These are phyloP conservation scores for Trametes villosa DNA, from an alignment of 768 basidiomycete genomes.

Conservation along the genomic window DNA sequence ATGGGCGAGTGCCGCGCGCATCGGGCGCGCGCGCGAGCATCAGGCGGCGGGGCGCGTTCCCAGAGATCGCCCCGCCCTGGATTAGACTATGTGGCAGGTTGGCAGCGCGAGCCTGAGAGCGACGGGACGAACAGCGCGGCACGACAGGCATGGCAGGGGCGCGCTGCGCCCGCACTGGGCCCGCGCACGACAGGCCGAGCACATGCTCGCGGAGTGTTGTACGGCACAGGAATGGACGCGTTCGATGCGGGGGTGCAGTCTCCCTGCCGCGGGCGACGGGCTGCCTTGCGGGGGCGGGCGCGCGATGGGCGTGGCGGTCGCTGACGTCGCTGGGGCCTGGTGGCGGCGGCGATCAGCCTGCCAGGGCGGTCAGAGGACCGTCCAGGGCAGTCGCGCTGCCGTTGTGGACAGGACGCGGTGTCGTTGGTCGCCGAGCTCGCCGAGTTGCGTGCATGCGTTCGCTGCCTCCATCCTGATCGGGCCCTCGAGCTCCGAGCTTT, in stretches of 20 bases:
- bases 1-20: too few species aligned
- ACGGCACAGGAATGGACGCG: not conserved
- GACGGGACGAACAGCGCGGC: not conserved
- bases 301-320: not conserved
- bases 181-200: not conserved
- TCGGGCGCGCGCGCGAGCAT: not conserved
- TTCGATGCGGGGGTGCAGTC: not conserved
- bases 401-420: not conserved
- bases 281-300: not conserved
- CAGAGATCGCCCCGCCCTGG: not conserved
- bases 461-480: not conserved
- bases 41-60: not conserved
- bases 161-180: not conserved
- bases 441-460: not conserved
- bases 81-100: not conserved
- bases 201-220: constrained; percentile 11
- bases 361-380: not conserved
- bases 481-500: not conserved
- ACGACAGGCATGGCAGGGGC: not conserved
- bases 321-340: not conserved
- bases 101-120: not conserved
- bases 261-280: constrained; percentile 1
- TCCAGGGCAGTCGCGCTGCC: not conserved
- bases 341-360: not conserved
- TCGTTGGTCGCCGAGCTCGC: not conserved